Base-by-base conservation (phyloP, 2,329 filamentous ascomycete genomes). In the Cladosporium sp. region DNA sequence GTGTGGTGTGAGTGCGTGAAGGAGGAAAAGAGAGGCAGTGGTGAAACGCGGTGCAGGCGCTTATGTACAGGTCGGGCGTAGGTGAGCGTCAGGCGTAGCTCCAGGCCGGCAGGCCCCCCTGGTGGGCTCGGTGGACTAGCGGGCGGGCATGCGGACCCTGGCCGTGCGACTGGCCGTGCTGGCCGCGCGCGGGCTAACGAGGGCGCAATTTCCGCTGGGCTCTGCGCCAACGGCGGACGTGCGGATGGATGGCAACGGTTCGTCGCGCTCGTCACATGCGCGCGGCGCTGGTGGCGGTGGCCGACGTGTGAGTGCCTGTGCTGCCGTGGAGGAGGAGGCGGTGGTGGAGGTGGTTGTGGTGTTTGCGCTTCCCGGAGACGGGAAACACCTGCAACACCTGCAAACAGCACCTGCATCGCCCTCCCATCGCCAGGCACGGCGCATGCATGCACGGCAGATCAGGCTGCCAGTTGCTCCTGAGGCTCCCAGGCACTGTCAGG, bases 31-130 rank as follows among this genome's bases (percentile, higher is more conserved):
- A 37, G 44, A 52, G 38, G 40, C 35, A 38, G 40, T 28, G 11
- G 16, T 50, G 48, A 50, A 50, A 50, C 48, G 48, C 48, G 43
- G 18, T 16, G 40, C 18, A 50, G 22, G 48, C 48, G 48, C 48
- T 50, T 50, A 50, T 50, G 48, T 50, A 50, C 37, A 46, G 9
- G 48, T 42, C 38, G 43, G 41, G 38, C 18, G 14, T 16, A 13
- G 35, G 35, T 43, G 18, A 50, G 38, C 31, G 40, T 14, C 38
- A 37, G 35, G 13, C 35, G 16, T 11, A 3, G 35, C 35, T 14
- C 35, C 35, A 38, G 35, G 13, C 16, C 16, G 16, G 16, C 16
- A 18, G 35, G 9, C 48, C 48, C 42, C 42, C 48, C 48, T 50
- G 48, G 19, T 49, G 35, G 22, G 37, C 18, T 19, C 43, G 48